Evolutionary conservation across 208 protist species (phyloP), one percentile per base, ranked within the genome.

Genomic region (Eutreptiella sp.): DNA sequence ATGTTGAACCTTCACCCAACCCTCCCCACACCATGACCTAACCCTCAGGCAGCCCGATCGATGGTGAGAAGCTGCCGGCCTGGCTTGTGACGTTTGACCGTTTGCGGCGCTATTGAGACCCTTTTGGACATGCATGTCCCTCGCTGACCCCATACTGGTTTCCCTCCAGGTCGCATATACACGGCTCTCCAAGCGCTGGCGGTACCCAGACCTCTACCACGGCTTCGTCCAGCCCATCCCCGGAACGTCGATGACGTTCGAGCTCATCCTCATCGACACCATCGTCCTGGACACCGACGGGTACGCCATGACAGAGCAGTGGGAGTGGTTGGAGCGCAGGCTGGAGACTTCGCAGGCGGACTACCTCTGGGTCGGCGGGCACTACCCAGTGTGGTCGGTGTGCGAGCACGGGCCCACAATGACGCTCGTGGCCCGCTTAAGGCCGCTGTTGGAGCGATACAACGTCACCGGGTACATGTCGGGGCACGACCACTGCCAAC

Each of bases 341-440:
- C 14, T 48, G 11, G 43, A 16, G n/a, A n/a, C 14, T 11, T 48
- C 43, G 14, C n/a, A 16, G 21, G 43, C 43, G n/a, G 43, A 48
- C 21, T 48, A 48, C 43, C 43, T 48, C 9, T 48, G 43, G 43
- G 43, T 48, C 14, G 43, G 19, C 43, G 43, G 43, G 43, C 43
- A 48, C 21, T 48, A 48, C 43, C 43, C 43, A 11, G 28, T 48
- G 11, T 48, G 28, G 11, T 48, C 43, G n/a, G 19, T 33, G 43
- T 48, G 43, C 43, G 14, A 14, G n/a, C 43, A 48, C 21, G 43
- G 43, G 21, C 43, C 43, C 9, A 48, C 43, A 11, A 9, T 11
- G 14, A 9, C n/a, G 43, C 43, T 48, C 11, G n/a, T 48, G 11
- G n/a, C n/a, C n/a, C 23, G 28, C 21, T 16, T 48, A 11, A 16